Percentiles rank a stretch among this genome's conserved stretches.
phyloP scores from a whole-genome alignment of 2,329 filamentous ascomycete genomes.

The Elsinoe necatrix region DNA sequence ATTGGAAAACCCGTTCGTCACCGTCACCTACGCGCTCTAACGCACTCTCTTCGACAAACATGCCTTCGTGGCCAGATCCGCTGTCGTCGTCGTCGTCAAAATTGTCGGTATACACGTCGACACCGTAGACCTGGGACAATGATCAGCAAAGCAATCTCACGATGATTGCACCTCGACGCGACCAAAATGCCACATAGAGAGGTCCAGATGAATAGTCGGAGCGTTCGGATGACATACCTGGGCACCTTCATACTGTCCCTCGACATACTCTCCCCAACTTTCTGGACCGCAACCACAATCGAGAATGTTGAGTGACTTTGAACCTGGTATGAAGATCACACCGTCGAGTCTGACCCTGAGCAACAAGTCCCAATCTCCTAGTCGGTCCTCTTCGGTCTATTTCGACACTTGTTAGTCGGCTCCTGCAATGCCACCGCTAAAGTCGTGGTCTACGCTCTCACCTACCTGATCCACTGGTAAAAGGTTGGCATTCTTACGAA shows the following conservation, averaged over 20 bases:
- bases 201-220: too few species aligned
- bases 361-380: background rate
- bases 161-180: too few species aligned
- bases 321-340: background rate
- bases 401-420: background rate
- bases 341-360: background rate
- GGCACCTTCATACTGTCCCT: background rate
- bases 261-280: conserved; percentile 1
- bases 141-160: background rate
- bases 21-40: background rate
- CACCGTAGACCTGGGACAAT: background rate
- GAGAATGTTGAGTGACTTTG: background rate
- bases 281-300: conserved; percentile 14
- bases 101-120: conserved; percentile 5
- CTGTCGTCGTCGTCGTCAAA: background rate
- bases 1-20: background rate
- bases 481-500: background rate
- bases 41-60: too few species aligned
- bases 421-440: too few species aligned
- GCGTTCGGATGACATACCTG: background rate
- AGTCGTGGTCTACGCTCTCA: background rate
- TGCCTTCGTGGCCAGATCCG: conserved; percentile 29
- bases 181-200: too few species aligned
- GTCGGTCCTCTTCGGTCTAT: conserved; percentile 4
- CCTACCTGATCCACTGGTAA: conserved; percentile 8